Conservation (phyloP, 1,139 yeast species). For the Kurtzmaniella quercitrusa region DNA sequence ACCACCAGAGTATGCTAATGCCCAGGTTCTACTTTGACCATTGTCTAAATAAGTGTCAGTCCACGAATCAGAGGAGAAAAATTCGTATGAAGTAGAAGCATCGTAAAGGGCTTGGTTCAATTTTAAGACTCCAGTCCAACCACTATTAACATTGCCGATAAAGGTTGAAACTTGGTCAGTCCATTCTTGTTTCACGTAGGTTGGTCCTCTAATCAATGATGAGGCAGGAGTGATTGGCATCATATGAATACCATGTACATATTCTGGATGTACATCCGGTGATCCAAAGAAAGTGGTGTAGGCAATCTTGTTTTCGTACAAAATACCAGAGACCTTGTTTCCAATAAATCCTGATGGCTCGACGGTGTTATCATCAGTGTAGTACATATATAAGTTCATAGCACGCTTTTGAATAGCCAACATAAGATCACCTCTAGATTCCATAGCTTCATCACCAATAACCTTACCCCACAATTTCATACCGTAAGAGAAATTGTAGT, state of each 20-base stretch:
- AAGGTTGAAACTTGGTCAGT: conserved; percentile 10
- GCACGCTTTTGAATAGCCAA: conserved; percentile 60
- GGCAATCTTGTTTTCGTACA: conserved; percentile 83
- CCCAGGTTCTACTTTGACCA: conserved; percentile 22
- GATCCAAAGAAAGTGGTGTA: conserved; percentile 87
- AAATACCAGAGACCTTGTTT: conserved; percentile 72
- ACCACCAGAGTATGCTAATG: conserved; percentile 20
- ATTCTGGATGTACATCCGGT: conserved; percentile 9
- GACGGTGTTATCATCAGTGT: conserved; percentile 50
- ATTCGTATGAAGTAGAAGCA: conserved; percentile 15
- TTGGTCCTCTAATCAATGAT: conserved; percentile 13
- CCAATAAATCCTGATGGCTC: conserved; percentile 54
- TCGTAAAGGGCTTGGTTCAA: conserved; percentile 20
- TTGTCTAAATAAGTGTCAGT: conserved; percentile 14
- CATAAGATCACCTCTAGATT: conserved; percentile 74
- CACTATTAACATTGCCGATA: conserved; percentile 12
- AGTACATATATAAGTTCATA: conserved; percentile 59
- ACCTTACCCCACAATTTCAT: conserved; percentile 80
- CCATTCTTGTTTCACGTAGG: conserved; percentile 19
- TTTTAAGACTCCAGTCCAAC: conserved; percentile 21
- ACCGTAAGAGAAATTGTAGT: conserved; percentile 75
- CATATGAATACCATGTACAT: conserved; percentile 21
- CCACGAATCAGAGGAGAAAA: conserved; percentile 13
- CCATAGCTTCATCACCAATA: conserved; percentile 69
- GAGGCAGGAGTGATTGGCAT: conserved; percentile 18